Conservation (phyloP, 768 basidiomycete genomes). For the Podaxis pistillaris region DNA sequence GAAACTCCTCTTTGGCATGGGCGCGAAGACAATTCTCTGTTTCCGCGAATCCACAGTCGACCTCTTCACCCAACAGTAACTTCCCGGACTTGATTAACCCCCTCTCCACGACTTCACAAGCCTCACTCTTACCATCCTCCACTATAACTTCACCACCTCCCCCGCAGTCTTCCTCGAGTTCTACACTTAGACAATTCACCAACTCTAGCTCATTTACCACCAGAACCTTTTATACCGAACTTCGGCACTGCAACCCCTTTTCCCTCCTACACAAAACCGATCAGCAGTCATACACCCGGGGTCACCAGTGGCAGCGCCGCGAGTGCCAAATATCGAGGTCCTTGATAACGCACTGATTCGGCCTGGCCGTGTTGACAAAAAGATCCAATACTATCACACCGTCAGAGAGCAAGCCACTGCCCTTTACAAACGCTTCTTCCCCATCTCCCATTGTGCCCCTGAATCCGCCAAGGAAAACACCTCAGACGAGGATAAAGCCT, state of each 20-base stretch:
- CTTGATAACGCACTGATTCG: constrained; percentile 54
- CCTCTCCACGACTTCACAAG: too few relatives aligned
- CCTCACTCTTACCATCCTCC: too few relatives aligned
- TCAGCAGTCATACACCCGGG: background rate
- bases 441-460: constrained; percentile 25
- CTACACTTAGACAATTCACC: background rate
- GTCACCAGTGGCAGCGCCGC: background rate
- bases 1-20: background rate
- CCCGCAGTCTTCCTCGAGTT: background rate
- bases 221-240: background rate
- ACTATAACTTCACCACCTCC: too few relatives aligned
- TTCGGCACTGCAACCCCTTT: background rate
- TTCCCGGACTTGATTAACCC: background rate
- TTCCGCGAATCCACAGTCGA: background rate
- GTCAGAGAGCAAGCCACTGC: constrained; percentile 42
- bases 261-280: background rate
- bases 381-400: constrained; percentile 47
- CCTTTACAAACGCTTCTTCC: constrained; percentile 51
- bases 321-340: background rate
- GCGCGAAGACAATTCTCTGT: background rate
- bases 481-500: constrained; percentile 7
- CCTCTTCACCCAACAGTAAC: background rate
- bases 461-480: constrained; percentile 10
- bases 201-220: background rate
- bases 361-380: constrained; percentile 55